Conservation (phyloP, 1,139 yeast genomes). For the Blastobotrys ciferrii region DNA sequence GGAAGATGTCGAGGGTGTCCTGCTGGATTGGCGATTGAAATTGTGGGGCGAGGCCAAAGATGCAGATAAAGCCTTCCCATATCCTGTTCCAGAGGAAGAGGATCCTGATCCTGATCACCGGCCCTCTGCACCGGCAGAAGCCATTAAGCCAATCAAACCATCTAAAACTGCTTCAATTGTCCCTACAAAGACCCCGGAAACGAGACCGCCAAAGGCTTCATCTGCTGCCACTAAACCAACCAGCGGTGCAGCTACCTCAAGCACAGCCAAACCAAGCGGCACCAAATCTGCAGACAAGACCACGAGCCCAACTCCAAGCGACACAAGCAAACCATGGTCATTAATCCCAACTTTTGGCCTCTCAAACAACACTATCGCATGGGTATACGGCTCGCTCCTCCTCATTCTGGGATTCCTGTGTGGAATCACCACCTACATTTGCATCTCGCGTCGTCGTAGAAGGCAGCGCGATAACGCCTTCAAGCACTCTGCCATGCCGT, state of each 20-base stretch:
- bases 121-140: slow-evolving; percentile 6
- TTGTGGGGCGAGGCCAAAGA: slow-evolving; percentile 80
- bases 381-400: slow-evolving; percentile 37
- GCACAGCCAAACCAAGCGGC: background rate
- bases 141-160: slow-evolving; percentile 8
- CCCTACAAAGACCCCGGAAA: slow-evolving; percentile 13
- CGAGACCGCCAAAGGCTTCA: background rate
- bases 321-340: slow-evolving; percentile 24
- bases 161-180: slow-evolving; percentile 8
- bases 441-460: slow-evolving; percentile 27
- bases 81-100: slow-evolving; percentile 27
- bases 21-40: slow-evolving; percentile 71
- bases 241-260: slow-evolving; percentile 7
- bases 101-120: slow-evolving; percentile 21
- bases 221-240: slow-evolving; percentile 16
- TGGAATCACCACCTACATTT: slow-evolving; percentile 31
- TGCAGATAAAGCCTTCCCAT: slow-evolving; percentile 53
- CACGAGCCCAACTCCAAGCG: slow-evolving; percentile 10
- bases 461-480: slow-evolving; percentile 14
- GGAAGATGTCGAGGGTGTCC: slow-evolving; percentile 43
- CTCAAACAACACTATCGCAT: slow-evolving; percentile 32
- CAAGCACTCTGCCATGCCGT: slow-evolving; percentile 23
- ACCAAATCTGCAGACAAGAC: background rate
- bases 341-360: slow-evolving; percentile 38
- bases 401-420: slow-evolving; percentile 34